These are phyloP conservation scores for Chlorella sp. DNA, from an alignment of 139 green algal genomes.

Conservation along the genomic window DNA sequence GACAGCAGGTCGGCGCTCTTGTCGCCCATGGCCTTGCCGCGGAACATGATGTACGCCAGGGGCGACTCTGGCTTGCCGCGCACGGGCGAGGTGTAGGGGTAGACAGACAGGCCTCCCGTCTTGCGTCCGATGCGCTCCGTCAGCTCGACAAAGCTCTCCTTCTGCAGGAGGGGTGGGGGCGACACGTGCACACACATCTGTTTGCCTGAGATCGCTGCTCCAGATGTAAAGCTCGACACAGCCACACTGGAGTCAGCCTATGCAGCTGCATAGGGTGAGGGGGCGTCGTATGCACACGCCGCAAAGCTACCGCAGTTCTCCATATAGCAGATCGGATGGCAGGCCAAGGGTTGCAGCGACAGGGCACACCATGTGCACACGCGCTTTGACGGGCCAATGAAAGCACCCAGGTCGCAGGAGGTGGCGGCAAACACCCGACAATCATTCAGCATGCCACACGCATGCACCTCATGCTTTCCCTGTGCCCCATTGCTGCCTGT, in stretches of 20 bases:
- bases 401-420: too few species aligned
- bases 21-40: conserved; percentile 88
- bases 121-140: conserved; percentile 95
- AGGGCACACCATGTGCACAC: too few species aligned
- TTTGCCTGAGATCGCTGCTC: background rate
- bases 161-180: conserved; percentile 13
- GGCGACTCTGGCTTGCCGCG: conserved; percentile 49
- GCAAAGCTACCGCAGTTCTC: too few species aligned
- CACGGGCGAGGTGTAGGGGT: conserved; percentile 70
- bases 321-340: too few species aligned
- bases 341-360: too few species aligned
- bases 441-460: background rate
- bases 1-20: conserved; percentile 86
- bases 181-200: background rate
- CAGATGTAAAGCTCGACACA: too few species aligned
- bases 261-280: too few species aligned
- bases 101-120: conserved; percentile 90
- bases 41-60: conserved; percentile 73
- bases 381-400: too few species aligned
- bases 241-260: too few species aligned
- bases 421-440: too few species aligned
- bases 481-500: background rate
- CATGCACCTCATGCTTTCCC: background rate
- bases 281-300: too few species aligned
- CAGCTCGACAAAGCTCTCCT: conserved; percentile 88